A percentile compares a stretch with the other conserved stretches of the same genome.
Conservation (phyloP, 306 rosid species). For the Betula pendula region DNA sequence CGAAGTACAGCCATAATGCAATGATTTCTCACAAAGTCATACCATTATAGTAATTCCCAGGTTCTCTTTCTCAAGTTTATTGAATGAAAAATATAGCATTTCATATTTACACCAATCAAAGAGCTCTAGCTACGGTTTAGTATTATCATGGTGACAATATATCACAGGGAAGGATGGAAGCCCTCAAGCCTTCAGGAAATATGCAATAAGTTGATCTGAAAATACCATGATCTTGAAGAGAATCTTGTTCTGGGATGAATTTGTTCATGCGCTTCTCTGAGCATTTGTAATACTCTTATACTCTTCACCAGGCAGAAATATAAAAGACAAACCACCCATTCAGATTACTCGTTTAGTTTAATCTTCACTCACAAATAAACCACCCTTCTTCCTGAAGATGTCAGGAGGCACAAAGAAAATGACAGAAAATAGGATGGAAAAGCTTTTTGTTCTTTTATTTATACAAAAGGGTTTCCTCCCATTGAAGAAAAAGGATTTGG, state of each 20-base stretch:
- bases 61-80: neutral
- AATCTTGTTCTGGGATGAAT: neutral
- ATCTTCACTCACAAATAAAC: neutral
- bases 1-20: neutral
- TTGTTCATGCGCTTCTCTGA: neutral
- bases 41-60: neutral
- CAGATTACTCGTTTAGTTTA: neutral
- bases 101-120: neutral
- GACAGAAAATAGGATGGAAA: neutral
- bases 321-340: neutral
- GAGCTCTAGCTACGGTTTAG: neutral
- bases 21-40: neutral
- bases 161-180: neutral
- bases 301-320: neutral
- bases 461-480: constrained; percentile 76
- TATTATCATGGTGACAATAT: neutral
- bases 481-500: constrained; percentile 34
- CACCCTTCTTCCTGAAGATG: neutral
- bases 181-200: neutral
- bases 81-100: neutral
- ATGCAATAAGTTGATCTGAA: neutral
- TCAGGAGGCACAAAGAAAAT: neutral
- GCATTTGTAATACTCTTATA: neutral
- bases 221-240: no score
- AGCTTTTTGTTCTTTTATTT: constrained; percentile 9